Evolutionary conservation across 768 basidiomycete species (phyloP).

Genomic region (Tylopilus intermedius): DNA sequence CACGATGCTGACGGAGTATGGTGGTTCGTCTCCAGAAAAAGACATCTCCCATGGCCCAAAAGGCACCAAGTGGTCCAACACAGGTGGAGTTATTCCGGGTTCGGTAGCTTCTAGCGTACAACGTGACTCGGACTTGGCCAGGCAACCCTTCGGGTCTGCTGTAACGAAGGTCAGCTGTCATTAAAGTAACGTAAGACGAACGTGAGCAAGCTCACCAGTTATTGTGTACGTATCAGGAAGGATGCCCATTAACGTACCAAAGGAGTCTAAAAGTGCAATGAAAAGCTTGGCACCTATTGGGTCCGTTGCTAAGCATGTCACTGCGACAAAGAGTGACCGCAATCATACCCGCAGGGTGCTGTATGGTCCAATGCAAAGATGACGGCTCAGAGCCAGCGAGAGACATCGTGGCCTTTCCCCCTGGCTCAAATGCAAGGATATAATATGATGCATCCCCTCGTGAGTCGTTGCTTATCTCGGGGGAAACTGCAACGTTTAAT

Average conservation of each 20-base stretch:
- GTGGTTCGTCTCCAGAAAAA: slow-evolving; percentile 41
- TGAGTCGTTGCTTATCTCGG: background rate
- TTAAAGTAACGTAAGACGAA: background rate
- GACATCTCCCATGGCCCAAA: slow-evolving; percentile 46
- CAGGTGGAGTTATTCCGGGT: slow-evolving; percentile 1
- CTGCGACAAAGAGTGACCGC: background rate
- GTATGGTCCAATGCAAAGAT: slow-evolving; percentile 35
- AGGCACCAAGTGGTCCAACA: background rate
- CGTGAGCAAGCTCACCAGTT: slow-evolving; percentile 25
- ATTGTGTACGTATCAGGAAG: slow-evolving; percentile 34
- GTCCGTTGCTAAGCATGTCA: background rate
- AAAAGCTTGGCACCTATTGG: slow-evolving; percentile 39
- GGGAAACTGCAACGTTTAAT: slow-evolving; percentile 5
- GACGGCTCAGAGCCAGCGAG: slow-evolving; percentile 32
- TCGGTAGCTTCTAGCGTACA: slow-evolving; percentile 28
- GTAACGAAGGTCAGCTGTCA: background rate
- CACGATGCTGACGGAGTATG: slow-evolving; percentile 41
- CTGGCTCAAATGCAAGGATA: slow-evolving; percentile 38
- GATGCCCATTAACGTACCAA: slow-evolving; percentile 40
- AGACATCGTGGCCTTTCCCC: slow-evolving; percentile 32
- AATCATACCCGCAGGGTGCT: slow-evolving; percentile 37
- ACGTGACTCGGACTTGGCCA: slow-evolving; percentile 16
- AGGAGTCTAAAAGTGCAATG: slow-evolving; percentile 41
- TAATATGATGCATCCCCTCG: slow-evolving; percentile 32
- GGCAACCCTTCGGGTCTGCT: slow-evolving; percentile 29